A percentile compares a stretch with the other conserved stretches of the same genome.
phyloP scores from a whole-genome alignment of 2,329 filamentous ascomycete genomes.

The Paecilomyces variotii region DNA sequence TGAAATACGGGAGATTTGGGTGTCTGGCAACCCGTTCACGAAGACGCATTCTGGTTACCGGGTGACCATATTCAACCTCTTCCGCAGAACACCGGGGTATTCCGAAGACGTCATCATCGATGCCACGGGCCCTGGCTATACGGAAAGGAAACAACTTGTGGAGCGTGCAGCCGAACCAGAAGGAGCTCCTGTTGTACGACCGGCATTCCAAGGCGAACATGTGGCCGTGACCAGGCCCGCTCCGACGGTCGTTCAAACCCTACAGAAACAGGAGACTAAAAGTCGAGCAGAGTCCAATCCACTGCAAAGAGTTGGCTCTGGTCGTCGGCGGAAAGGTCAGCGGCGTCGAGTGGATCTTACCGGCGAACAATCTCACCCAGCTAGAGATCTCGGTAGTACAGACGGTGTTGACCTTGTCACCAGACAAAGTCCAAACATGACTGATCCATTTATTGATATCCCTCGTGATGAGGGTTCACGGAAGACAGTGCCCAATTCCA shows the following conservation, averaged over 20 bases:
- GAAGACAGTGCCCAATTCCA: background rate
- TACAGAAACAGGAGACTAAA: conserved; percentile 1
- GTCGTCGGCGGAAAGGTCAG: conserved; percentile 41
- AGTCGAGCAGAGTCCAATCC: conserved; percentile 10
- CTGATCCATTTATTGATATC: background rate
- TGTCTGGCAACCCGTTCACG: conserved; percentile 84
- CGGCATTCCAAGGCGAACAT: conserved; percentile 53
- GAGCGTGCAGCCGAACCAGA: conserved; percentile 71
- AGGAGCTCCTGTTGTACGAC: conserved; percentile 69
- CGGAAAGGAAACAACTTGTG: conserved; percentile 74
- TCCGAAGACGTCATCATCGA: conserved; percentile 88
- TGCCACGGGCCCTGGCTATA: conserved; percentile 70
- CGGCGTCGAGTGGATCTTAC: conserved; percentile 52
- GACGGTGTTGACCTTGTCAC: background rate
- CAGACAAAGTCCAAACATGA: background rate
- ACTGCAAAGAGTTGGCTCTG: conserved; percentile 20
- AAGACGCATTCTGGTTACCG: conserved; percentile 80
- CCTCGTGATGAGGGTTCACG: background rate
- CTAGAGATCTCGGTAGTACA: background rate
- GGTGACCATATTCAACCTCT: conserved; percentile 90
- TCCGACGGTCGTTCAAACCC: conserved; percentile 8
- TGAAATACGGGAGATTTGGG: conserved; percentile 86
- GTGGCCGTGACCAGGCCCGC: conserved; percentile 62
- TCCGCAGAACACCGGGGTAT: conserved; percentile 81
- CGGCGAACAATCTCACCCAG: conserved; percentile 30